These are phyloP conservation scores for Paramecium primaurelia DNA, from an alignment of 73 alveolate genomes.

Conservation along the genomic window DNA sequence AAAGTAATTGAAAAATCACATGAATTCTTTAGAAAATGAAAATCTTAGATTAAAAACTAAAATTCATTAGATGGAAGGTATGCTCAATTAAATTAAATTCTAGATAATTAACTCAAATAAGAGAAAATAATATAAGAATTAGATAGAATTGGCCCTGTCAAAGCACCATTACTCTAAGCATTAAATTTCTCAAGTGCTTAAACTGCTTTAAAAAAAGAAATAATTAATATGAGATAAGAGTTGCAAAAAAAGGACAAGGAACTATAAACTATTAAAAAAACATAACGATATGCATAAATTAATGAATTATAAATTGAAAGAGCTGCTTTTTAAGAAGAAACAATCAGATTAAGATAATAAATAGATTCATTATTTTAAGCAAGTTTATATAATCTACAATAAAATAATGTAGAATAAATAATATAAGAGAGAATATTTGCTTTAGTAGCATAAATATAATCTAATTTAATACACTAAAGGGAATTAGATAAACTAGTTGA, in stretches of 20 bases:
- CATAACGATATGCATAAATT: background rate
- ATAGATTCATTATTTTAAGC: background rate
- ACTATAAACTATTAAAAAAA: background rate
- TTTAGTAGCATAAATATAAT: background rate
- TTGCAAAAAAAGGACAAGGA: conserved; percentile 1
- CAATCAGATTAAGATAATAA: background rate
- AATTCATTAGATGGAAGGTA: conserved; percentile 31
- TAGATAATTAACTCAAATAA: background rate
- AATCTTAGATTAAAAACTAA: background rate
- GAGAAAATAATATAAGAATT: background rate
- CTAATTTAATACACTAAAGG: background rate
- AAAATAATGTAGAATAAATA: background rate
- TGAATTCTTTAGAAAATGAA: background rate
- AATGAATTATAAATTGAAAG: background rate
- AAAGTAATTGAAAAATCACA: background rate
- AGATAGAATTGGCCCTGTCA: background rate
- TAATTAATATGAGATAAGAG: background rate
- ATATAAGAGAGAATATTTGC: background rate
- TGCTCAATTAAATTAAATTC: background rate
- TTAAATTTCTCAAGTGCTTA: background rate
- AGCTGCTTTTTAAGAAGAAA: background rate
- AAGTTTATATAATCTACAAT: background rate
- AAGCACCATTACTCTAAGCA: background rate
- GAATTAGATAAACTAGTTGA: background rate
- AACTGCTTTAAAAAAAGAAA: background rate